Evolutionary conservation across 495 filamentous ascomycete genomes (phyloP), one percentile per base, ranked within the genome.

Genomic region (Poronia punctata): DNA sequence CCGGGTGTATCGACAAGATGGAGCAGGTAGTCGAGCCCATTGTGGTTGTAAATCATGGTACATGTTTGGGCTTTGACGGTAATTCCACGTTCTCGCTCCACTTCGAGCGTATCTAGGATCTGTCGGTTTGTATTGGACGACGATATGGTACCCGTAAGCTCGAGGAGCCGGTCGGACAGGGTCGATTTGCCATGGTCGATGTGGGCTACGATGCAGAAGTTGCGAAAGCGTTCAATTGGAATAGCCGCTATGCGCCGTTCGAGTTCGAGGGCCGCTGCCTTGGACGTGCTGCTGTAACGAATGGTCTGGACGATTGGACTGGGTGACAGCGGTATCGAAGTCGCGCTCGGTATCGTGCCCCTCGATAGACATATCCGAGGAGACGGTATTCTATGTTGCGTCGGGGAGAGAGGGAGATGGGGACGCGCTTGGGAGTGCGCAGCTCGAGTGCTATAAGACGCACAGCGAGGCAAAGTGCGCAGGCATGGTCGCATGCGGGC

Each of bases 61-160:
- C 93, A 97, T 38, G 92, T 97, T 67, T 98, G 93, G 30, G 92
- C 92, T 68, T 98, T 98, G 59, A 98, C 92, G 2, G 92, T 98
- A 54, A 98, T 98, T 31, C 92, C 92, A 20, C 92, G 76, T 60
- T 96, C 88, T 20, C 93, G 74, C 59, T 98, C 92, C 26, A 97
- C 92, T 61, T 98, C 92, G 24, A 98, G 76, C 53, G 95, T 97
- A 60, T 98, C 92, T 35, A 98, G 68, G 37, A 97, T 82, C 71
- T 98, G 92, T 66, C 94, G 94, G 64, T 96, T 95, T 16, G 72
- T 80, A 29, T 86, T 88, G 1, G 82, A 75, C 43, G 85, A 63
- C 11, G 53, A 55, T 42, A 98, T 96, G 15, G 92, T 97, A 12
- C 92, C 92, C 7, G 92, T 98, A 49, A 95, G 72, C 70, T 98